These are phyloP conservation scores for Rostrohypoxylon terebratum DNA, from an alignment of 495 filamentous ascomycete species.

Conservation along the genomic window DNA sequence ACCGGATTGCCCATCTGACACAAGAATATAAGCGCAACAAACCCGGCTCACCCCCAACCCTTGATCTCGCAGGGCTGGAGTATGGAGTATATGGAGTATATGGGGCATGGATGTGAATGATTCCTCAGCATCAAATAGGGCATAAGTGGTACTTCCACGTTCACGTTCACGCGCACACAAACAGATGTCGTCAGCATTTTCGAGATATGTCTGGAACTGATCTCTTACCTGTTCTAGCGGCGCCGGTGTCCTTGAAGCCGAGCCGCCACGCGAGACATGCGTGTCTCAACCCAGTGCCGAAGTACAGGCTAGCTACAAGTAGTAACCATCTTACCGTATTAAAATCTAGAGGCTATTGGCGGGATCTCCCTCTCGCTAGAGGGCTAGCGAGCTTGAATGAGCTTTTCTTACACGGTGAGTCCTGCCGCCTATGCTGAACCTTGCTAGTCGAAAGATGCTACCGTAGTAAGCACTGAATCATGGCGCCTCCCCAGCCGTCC, in stretches of 20 bases:
- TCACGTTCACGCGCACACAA: not conserved
- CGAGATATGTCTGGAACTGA: constrained; percentile 8
- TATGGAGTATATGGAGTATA: no score
- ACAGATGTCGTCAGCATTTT: constrained; percentile 28
- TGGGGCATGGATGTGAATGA: no score
- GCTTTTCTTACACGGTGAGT: constrained; percentile 5
- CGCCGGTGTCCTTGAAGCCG: constrained; percentile 34
- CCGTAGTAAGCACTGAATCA: constrained; percentile 11
- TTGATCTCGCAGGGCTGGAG: not conserved
- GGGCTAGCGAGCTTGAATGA: not conserved
- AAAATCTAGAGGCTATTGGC: constrained; percentile 4
- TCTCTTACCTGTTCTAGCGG: constrained; percentile 31
- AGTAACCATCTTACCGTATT: constrained; percentile 22
- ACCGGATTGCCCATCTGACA: constrained; percentile 27
- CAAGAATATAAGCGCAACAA: constrained; percentile 22
- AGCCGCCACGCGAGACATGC: constrained; percentile 44
- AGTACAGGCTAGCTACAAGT: constrained; percentile 24
- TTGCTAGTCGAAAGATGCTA: constrained; percentile 3
- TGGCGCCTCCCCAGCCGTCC: not conserved
- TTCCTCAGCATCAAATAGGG: constrained; percentile 5
- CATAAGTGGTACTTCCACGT: constrained; percentile 13
- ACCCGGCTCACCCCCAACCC: constrained; percentile 12
- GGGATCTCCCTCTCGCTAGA: not conserved
- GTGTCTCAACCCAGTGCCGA: constrained; percentile 42
- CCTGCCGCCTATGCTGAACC: not conserved